Conservation (phyloP, 2,329 filamentous ascomycete species). For the Fusarium sp. region DNA sequence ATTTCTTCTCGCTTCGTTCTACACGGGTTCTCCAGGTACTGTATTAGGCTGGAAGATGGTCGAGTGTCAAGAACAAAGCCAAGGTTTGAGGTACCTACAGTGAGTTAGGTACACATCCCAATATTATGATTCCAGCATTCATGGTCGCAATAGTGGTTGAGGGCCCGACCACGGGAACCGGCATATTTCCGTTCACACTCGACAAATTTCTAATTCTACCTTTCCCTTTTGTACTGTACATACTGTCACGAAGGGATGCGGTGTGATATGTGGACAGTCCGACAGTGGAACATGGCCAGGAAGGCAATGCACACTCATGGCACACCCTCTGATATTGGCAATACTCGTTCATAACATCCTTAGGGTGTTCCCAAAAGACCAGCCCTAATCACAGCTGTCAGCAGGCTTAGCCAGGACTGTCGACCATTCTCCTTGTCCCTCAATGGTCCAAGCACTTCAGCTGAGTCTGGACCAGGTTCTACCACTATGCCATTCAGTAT, state of each 20-base stretch:
- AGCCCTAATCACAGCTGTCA: background rate
- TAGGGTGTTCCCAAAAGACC: constrained; percentile 10
- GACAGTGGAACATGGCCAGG: constrained; percentile 20
- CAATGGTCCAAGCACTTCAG: constrained; percentile 37
- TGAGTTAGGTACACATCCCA: constrained; percentile 8
- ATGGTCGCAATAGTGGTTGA: background rate
- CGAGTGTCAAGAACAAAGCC: background rate
- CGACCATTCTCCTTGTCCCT: constrained; percentile 13
- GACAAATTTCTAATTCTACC: background rate
- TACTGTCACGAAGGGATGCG: constrained; percentile 15
- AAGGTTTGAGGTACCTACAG: background rate
- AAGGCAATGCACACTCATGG: constrained; percentile 7
- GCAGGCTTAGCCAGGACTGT: constrained; percentile 3
- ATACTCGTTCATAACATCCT: background rate
- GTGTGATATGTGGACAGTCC: constrained; percentile 35
- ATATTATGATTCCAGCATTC: background rate
- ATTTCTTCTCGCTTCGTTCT: background rate
- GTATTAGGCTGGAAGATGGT: background rate
- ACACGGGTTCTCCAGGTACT: background rate
- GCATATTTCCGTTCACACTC: background rate
- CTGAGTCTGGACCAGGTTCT: constrained; percentile 41
- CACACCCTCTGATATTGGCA: constrained; percentile 20
- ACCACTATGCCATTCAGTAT: constrained; percentile 5
- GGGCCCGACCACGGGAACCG: background rate
- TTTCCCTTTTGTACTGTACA: background rate